A percentile compares a stretch with the other conserved stretches of the same genome.
phyloP scores from a whole-genome alignment of 2,329 filamentous ascomycete species.

The Cladophialophora carrionii region DNA sequence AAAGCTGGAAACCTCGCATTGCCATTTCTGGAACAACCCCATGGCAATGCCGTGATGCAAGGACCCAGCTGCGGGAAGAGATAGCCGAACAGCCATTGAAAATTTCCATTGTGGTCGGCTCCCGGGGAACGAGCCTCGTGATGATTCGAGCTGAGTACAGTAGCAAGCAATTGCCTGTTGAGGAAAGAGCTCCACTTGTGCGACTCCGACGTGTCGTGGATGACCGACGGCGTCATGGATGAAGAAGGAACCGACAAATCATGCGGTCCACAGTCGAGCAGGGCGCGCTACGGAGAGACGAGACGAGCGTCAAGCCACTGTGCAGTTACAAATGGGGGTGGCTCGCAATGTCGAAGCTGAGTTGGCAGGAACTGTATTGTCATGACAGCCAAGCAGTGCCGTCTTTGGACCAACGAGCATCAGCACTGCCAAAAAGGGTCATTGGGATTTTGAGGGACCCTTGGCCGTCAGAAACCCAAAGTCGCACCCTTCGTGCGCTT shows the following conservation, averaged over 20 bases:
- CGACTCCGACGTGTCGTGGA: no score
- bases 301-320: neutral
- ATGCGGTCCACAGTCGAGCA: neutral
- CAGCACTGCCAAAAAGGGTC: neutral
- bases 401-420: neutral
- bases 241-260: slow-evolving; percentile 7
- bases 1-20: slow-evolving; percentile 3
- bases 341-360: neutral
- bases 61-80: slow-evolving; percentile 11
- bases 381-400: neutral
- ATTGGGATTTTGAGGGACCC: slow-evolving; percentile 15
- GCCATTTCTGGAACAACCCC: neutral
- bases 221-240: neutral
- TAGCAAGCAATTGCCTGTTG: slow-evolving; percentile 16
- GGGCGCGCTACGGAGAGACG: neutral
- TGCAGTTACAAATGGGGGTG: neutral
- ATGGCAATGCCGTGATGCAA: neutral
- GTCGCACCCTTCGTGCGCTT: slow-evolving; percentile 48
- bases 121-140: neutral
- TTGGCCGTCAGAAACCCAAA: slow-evolving; percentile 40
- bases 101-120: neutral
- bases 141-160: slow-evolving; percentile 1
- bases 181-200: slow-evolving; percentile 15
- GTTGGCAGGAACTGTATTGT: neutral
- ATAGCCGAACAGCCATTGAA: slow-evolving; percentile 11